Percentiles rank a stretch among this genome's conserved stretches.
Evolutionary conservation across 2,329 filamentous ascomycete genomes (phyloP).

Genomic region (Myriangium duriaei): DNA sequence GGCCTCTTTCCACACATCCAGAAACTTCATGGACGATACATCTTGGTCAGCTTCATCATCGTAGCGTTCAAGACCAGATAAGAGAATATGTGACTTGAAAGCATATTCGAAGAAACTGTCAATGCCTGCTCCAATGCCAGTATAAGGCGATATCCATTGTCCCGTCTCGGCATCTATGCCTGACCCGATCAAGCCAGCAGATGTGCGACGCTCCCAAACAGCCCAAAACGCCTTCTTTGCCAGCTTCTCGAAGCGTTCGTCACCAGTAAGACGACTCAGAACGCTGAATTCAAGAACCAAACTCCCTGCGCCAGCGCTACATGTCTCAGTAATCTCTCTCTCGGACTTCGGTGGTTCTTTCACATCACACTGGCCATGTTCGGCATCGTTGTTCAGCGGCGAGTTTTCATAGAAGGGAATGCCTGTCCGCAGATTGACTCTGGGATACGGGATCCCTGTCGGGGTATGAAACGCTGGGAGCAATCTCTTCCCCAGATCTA

Average conservation of each 20-base stretch:
- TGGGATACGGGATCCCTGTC: constrained; percentile 86
- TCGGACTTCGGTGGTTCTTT: constrained; percentile 31
- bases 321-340: constrained; percentile 83
- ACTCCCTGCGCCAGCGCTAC: constrained; percentile 91
- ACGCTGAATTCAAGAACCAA: constrained; percentile 88
- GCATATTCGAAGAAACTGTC: constrained; percentile 99
- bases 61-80: constrained; percentile 53
- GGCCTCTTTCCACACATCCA: constrained; percentile 71
- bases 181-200: constrained; percentile 76
- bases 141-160: constrained; percentile 71
- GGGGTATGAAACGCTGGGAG: constrained; percentile 84
- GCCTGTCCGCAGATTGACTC: constrained; percentile 81
- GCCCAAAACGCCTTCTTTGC: constrained; percentile 94
- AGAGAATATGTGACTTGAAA: constrained; percentile 80
- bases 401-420: constrained; percentile 89
- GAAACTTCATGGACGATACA: constrained; percentile 60
- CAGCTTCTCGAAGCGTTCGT: constrained; percentile 74
- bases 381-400: constrained; percentile 52
- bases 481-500: constrained; percentile 71
- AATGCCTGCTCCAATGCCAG: constrained; percentile 91
- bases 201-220: constrained; percentile 80
- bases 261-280: constrained; percentile 74
- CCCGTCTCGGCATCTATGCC: constrained; percentile 88
- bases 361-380: constrained; percentile 33
- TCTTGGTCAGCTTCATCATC: constrained; percentile 42